phyloP scores from a whole-genome alignment of 495 filamentous ascomycete genomes.

The Penicillium coffeae region DNA sequence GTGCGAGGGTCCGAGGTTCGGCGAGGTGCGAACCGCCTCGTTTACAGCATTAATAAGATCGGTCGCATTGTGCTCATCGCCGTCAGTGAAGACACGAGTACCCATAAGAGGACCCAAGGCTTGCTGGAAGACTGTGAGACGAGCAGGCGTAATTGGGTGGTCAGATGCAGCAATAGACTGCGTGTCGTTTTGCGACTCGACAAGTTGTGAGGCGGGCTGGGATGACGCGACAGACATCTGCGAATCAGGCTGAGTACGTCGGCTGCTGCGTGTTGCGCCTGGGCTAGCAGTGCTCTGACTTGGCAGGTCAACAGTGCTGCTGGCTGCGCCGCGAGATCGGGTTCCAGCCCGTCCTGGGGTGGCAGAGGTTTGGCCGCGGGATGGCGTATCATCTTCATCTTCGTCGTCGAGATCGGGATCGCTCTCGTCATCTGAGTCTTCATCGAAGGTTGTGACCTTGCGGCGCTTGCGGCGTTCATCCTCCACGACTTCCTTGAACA shows the following conservation, averaged over 20 bases:
- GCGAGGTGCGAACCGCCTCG: slow-evolving; percentile 47
- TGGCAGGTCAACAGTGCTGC: slow-evolving; percentile 38
- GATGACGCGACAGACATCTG: slow-evolving; percentile 67
- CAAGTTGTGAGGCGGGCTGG: slow-evolving; percentile 61
- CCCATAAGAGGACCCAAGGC: slow-evolving; percentile 78
- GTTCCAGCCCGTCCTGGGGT: slow-evolving; percentile 26
- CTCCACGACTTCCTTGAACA: slow-evolving; percentile 96
- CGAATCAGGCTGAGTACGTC: slow-evolving; percentile 44
- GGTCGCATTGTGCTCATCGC: slow-evolving; percentile 73
- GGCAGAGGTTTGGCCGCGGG: slow-evolving; percentile 28
- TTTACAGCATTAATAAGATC: slow-evolving; percentile 79
- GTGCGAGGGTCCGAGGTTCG: slow-evolving; percentile 34
- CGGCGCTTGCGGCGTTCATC: slow-evolving; percentile 75
- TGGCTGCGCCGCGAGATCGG: slow-evolving; percentile 48
- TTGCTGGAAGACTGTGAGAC: slow-evolving; percentile 71
- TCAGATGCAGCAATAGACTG: slow-evolving; percentile 39
- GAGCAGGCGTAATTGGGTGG: slow-evolving; percentile 54
- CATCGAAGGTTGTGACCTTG: slow-evolving; percentile 49
- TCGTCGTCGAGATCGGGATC: slow-evolving; percentile 39
- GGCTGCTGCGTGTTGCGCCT: slow-evolving; percentile 43
- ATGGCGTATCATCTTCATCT: slow-evolving; percentile 30
- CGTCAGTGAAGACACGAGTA: slow-evolving; percentile 65
- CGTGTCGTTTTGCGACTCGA: slow-evolving; percentile 53
- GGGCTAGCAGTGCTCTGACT: slow-evolving; percentile 57
- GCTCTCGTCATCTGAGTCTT: slow-evolving; percentile 44